Evolutionary conservation across 345 rosid genomes (phyloP).

Genomic region (Acer saccharum): DNA sequence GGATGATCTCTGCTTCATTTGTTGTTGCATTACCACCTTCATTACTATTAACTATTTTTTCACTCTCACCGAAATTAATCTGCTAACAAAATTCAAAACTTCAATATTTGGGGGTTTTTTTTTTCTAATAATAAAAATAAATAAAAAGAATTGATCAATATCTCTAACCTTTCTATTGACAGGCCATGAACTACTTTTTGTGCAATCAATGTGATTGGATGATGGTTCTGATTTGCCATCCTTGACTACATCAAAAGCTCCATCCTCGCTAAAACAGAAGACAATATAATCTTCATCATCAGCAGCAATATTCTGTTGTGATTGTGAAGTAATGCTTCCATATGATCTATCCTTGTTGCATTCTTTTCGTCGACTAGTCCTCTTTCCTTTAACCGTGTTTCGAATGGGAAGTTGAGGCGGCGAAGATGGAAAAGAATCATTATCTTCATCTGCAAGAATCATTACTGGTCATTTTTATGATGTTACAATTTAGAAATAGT

Average conservation of each 20-base stretch:
- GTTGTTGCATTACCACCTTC: not conserved
- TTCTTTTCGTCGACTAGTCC: constrained; percentile 21
- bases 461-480: not conserved
- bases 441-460: constrained; percentile 40
- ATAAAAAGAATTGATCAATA: not conserved
- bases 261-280: constrained; percentile 66
- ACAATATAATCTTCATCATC: constrained; percentile 71
- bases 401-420: constrained; percentile 17
- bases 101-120: not conserved
- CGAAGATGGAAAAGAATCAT: constrained; percentile 22
- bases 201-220: constrained; percentile 15
- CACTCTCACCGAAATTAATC: constrained; percentile 37
- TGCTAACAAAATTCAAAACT: constrained; percentile 21
- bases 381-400: constrained; percentile 27
- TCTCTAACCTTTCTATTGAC: constrained; percentile 43
- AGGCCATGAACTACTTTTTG: constrained; percentile 21
- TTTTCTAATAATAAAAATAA: too few species aligned
- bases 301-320: constrained; percentile 10
- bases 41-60: constrained; percentile 3
- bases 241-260: constrained; percentile 58
- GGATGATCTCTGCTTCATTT: constrained; percentile 14
- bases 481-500: too few species aligned
- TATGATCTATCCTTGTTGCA: constrained; percentile 22
- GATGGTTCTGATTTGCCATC: constrained; percentile 35
- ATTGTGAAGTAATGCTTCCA: constrained; percentile 2